phyloP scores from a whole-genome alignment of 2,329 filamentous ascomycete genomes.

The Scedosporium aurantiacum region DNA sequence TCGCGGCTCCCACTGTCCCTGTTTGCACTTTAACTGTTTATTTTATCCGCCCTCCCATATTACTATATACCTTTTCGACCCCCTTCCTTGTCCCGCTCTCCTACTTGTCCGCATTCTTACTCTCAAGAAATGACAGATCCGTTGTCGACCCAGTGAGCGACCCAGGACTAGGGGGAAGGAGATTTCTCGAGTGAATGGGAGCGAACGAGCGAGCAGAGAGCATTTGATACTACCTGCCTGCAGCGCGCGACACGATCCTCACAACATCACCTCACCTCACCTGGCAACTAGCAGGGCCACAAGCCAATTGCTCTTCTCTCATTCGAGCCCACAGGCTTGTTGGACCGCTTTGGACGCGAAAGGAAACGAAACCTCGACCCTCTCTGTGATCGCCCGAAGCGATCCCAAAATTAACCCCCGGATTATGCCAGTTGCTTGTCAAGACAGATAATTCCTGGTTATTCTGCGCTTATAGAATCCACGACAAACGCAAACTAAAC shows the following conservation, averaged over 20 bases:
- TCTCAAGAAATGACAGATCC: not conserved
- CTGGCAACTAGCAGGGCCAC: too few relatives aligned
- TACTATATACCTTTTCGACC: not conserved
- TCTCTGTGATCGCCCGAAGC: not conserved
- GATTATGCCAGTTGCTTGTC: not conserved
- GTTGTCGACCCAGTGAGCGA: too few relatives aligned
- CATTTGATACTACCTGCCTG: too few relatives aligned
- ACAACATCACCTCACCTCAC: too few relatives aligned
- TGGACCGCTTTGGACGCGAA: not conserved
- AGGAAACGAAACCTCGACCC: not conserved
- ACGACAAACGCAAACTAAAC: not conserved
- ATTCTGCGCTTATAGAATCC: not conserved
- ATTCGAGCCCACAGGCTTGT: too few relatives aligned
- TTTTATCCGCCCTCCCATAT: not conserved
- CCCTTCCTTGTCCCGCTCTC: not conserved
- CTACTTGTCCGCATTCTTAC: not conserved
- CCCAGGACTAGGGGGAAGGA: too few relatives aligned
- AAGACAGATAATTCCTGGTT: not conserved
- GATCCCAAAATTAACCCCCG: not conserved
- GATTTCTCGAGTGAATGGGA: too few relatives aligned
- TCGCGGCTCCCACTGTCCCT: conserved; percentile 3
- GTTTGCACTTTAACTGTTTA: conserved; percentile 1
- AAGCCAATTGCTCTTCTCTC: too few relatives aligned
- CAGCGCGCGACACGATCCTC: too few relatives aligned
- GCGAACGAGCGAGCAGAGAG: too few relatives aligned